Evolutionary conservation across 2,329 filamentous ascomycete genomes (phyloP).

Genomic region (Neonectria ditissima): DNA sequence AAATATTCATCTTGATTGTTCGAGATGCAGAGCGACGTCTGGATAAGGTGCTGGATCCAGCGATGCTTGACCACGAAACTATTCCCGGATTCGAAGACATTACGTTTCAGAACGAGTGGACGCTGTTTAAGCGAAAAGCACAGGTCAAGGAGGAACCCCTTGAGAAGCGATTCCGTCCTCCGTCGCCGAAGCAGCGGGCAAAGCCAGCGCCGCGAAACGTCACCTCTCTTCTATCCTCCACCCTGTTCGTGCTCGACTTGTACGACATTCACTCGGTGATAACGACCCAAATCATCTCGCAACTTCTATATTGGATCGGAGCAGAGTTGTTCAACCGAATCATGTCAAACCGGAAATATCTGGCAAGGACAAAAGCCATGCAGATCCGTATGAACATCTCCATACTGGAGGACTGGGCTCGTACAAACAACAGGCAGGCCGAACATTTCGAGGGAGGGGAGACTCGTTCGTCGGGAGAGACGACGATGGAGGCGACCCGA

Average conservation of each 20-base stretch:
- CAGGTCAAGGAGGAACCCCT: slow-evolving; percentile 90
- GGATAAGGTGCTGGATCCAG: slow-evolving; percentile 92
- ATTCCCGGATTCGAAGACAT: slow-evolving; percentile 98
- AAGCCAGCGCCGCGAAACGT: slow-evolving; percentile 95
- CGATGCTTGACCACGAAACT: slow-evolving; percentile 97
- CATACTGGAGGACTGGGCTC: slow-evolving; percentile 93
- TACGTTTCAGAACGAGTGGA: slow-evolving; percentile 98
- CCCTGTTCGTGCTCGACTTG: slow-evolving; percentile 95
- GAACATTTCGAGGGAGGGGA: slow-evolving; percentile 97
- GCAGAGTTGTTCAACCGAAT: slow-evolving; percentile 98
- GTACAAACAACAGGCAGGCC: slow-evolving; percentile 90
- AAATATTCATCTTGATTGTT: slow-evolving; percentile 98
- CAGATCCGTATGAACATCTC: slow-evolving; percentile 99
- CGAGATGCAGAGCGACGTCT: slow-evolving; percentile 94
- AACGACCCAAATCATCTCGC: slow-evolving; percentile 88
- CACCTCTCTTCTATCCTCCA: slow-evolving; percentile 93
- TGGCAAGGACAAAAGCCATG: slow-evolving; percentile 98
- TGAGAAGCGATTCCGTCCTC: slow-evolving; percentile 91
- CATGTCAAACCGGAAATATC: slow-evolving; percentile 94
- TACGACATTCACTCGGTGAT: slow-evolving; percentile 99
- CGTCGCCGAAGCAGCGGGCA: slow-evolving; percentile 91
- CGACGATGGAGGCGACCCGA: slow-evolving; percentile 84
- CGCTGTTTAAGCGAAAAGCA: slow-evolving; percentile 91
- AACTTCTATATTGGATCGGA: slow-evolving; percentile 95
- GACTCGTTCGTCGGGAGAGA: slow-evolving; percentile 85